phyloP scores from a whole-genome alignment of 1,139 yeast genomes.

The Arxiozyma telluris region DNA sequence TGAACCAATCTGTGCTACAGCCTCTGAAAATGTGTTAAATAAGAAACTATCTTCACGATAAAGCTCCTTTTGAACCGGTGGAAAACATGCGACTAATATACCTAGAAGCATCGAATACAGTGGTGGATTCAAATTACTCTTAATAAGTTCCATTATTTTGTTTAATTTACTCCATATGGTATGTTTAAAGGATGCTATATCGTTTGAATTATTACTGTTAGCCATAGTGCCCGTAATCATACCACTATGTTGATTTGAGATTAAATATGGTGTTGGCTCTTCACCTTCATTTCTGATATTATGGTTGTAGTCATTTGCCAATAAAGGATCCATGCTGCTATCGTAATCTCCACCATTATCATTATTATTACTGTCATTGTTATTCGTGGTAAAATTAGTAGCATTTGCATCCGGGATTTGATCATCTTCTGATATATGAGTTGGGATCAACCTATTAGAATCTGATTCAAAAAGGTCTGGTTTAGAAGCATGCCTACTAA shows the following conservation, averaged over 20 bases:
- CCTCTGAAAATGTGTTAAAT: slow-evolving; percentile 66
- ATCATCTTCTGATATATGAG: background rate
- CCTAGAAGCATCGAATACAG: slow-evolving; percentile 84
- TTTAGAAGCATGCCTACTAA: background rate
- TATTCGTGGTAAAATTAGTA: too few relatives aligned
- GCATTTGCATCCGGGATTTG: background rate
- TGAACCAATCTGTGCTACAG: slow-evolving; percentile 71
- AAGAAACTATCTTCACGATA: slow-evolving; percentile 60
- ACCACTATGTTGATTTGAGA: background rate
- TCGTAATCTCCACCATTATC: background rate
- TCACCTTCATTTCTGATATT: background rate
- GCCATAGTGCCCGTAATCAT: background rate
- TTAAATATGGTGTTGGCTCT: background rate
- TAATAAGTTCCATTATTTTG: slow-evolving; percentile 6
- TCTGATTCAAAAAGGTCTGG: background rate
- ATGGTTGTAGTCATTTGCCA: background rate
- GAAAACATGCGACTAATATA: slow-evolving; percentile 73
- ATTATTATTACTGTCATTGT: background rate
- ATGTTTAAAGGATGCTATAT: background rate
- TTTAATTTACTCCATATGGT: background rate
- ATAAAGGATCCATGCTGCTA: background rate
- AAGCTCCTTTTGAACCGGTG: slow-evolving; percentile 55
- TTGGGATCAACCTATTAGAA: background rate
- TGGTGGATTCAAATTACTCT: slow-evolving; percentile 80
- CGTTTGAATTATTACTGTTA: background rate